Conservation (phyloP, 352 stramenopile genomes). For the Hyaloperonospora brassicae region DNA sequence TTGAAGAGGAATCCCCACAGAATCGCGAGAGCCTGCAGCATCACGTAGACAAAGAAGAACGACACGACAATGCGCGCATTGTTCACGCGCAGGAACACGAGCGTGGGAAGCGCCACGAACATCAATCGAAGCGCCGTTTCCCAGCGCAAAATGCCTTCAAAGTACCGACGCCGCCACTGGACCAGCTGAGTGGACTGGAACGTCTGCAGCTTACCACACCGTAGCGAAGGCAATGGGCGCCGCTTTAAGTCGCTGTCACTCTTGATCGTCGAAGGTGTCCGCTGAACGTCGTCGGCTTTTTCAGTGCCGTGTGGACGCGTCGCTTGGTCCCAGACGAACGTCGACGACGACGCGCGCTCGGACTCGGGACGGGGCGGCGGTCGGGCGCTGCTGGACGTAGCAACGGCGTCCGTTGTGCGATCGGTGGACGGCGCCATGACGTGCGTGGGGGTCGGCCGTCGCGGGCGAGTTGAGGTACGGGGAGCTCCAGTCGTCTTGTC, state of each 20-base stretch:
- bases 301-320: neutral
- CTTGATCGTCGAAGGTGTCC: neutral
- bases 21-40: slow-evolving; percentile 77
- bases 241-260: neutral
- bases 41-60: slow-evolving; percentile 83
- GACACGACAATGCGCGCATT: slow-evolving; percentile 49
- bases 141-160: slow-evolving; percentile 63
- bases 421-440: no score
- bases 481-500: no score
- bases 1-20: slow-evolving; percentile 84
- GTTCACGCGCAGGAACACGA: slow-evolving; percentile 43
- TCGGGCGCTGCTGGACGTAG: no score
- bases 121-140: slow-evolving; percentile 46
- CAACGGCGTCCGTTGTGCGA: no score
- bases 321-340: neutral
- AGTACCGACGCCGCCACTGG: slow-evolving; percentile 46
- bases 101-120: slow-evolving; percentile 48
- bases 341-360: no score
- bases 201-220: slow-evolving; percentile 7
- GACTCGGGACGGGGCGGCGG: no score
- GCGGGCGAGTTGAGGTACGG: no score
- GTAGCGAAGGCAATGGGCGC: neutral
- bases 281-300: no score
- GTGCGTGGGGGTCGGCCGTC: no score
- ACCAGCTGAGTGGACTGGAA: slow-evolving; percentile 24